A percentile compares a stretch with the other conserved stretches of the same genome.
Conservation (phyloP, 305 asterid genomes). For the Fraxinus dipetala region DNA sequence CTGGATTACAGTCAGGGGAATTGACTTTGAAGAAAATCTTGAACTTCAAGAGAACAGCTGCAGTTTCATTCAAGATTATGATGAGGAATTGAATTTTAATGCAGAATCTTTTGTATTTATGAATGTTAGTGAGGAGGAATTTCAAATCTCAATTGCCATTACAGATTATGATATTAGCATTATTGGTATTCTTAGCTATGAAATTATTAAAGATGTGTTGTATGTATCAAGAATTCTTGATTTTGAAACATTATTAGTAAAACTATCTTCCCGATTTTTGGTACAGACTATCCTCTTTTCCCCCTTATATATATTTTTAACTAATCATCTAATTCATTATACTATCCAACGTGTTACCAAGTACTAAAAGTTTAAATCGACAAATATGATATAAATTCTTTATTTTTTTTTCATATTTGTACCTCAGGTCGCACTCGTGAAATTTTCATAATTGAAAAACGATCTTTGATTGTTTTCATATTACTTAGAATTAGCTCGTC, state of each 20-base stretch:
- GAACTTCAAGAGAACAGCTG: not conserved
- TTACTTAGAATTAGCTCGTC: not conserved
- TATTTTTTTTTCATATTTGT: not conserved
- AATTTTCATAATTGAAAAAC: not conserved
- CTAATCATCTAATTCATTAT: not conserved
- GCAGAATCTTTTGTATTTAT: constrained; percentile 8
- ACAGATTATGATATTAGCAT: constrained; percentile 21
- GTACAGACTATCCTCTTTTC: not conserved
- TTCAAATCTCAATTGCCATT: constrained; percentile 1
- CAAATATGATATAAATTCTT: too few species aligned
- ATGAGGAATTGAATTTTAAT: constrained; percentile 5
- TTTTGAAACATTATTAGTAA: constrained; percentile 16
- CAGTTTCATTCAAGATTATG: not conserved
- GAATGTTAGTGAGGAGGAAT: constrained; percentile 14
- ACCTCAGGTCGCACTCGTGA: not conserved
- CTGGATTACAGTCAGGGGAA: constrained; percentile 61
- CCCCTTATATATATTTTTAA: not conserved
- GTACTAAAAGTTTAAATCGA: not conserved
- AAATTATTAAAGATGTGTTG: constrained; percentile 4
- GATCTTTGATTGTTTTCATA: not conserved
- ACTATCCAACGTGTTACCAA: not conserved
- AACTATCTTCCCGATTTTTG: not conserved
- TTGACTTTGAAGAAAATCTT: constrained; percentile 35
- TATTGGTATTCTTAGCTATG: not conserved
- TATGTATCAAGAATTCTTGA: constrained; percentile 16